A percentile compares a stretch with the other conserved stretches of the same genome.
These are phyloP conservation scores for Tricholoma terreum DNA, from an alignment of 768 basidiomycete genomes.

Conservation along the genomic window DNA sequence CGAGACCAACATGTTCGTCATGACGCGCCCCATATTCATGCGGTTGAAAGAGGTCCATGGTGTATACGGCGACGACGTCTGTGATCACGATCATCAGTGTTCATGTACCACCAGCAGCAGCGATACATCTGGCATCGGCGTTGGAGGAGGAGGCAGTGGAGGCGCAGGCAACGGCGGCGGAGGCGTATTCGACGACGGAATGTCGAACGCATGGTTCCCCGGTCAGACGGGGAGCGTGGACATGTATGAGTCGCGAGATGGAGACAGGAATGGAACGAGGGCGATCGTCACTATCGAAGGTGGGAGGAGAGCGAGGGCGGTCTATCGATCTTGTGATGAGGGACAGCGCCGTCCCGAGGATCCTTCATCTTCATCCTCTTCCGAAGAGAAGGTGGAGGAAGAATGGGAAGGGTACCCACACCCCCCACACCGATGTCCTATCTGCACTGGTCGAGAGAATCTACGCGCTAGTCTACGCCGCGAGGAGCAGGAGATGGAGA, in stretches of 20 bases:
- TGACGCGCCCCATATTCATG: slow-evolving; percentile 54
- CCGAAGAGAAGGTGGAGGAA: neutral
- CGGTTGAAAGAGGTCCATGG: slow-evolving; percentile 53
- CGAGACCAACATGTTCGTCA: slow-evolving; percentile 33
- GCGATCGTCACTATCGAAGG: slow-evolving; percentile 15
- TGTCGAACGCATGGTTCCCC: slow-evolving; percentile 42
- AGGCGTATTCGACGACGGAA: slow-evolving; percentile 28
- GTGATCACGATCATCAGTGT: neutral
- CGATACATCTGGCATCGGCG: neutral
- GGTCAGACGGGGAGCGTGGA: slow-evolving; percentile 19
- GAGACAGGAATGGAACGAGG: slow-evolving; percentile 12
- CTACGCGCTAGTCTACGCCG: neutral
- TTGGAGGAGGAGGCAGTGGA: neutral
- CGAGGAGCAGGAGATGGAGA: neutral
- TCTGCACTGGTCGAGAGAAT: neutral
- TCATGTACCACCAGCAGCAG: neutral
- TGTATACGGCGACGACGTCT: slow-evolving; percentile 17
- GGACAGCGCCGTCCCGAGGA: neutral
- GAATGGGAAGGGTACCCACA: slow-evolving; percentile 2
- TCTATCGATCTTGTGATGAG: neutral
- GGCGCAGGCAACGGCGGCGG: slow-evolving; percentile 5
- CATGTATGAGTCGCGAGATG: slow-evolving; percentile 4
- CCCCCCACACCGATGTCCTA: neutral
- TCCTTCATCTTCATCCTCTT: too few relatives aligned
- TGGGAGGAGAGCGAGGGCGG: neutral